Evolutionary conservation across 345 rosid genomes (phyloP), one percentile per base, ranked within the genome.

Genomic region (Corymbia maculata): DNA sequence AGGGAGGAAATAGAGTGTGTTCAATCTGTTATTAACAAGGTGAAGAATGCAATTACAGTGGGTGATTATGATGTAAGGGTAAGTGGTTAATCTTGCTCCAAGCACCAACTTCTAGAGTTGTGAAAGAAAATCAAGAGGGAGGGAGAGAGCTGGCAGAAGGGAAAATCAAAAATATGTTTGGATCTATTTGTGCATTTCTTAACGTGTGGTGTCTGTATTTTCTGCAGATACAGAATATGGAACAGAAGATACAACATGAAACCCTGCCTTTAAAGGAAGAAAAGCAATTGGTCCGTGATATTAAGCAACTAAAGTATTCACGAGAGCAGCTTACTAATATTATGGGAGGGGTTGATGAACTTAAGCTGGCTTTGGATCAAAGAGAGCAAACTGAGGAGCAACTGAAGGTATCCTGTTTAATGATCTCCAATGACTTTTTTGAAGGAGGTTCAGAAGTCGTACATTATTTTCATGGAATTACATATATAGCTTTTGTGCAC

Each of bases 221-320:
- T 87, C 79, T 50, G 36, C 94, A 97, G 99, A 94, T 96, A 91
- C 93, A 90, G 55, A 91, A 88, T 88, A 93, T 93, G 96, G 95
- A 94, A 89, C 95, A 93, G 90, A 93, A 51, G 92, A 95, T 97
- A 85, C 93, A 95, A 55, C 98, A 96, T 87, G 96, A 93, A 91
- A 96, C 97, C 75, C 84, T 97, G 61, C 89, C 94, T 85, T 87
- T 97, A 87, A 96, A 89, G 91, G 98, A 96, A 92, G 98, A 97
- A 91, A 97, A 95, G 90, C 93, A 92, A 79, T 90, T 89, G 42
- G 91, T 97, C 89, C 95, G 94, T 86, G 98, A 95, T 52, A 95
- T 97, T 79, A 94, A 95, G 88, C 94, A 92, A 75, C 89, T 95
- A 93, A 95, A 92, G 92, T 94, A 91, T 88, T 88, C 57, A 55